phyloP scores from a whole-genome alignment of 805 yeast genomes.

The Grigorovia humatica region DNA sequence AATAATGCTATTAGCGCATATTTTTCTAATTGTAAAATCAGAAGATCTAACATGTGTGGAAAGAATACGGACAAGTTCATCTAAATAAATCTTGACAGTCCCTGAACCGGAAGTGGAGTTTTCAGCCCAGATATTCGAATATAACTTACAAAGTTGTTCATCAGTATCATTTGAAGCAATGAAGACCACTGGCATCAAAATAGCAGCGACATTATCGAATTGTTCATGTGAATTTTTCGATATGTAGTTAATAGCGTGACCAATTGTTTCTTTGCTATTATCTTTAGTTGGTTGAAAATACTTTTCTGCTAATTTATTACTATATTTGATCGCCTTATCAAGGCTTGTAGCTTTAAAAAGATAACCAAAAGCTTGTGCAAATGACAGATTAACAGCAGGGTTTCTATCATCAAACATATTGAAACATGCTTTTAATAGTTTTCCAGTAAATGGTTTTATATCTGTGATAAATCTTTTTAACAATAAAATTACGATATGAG shows the following conservation, averaged over 20 bases:
- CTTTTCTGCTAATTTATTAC: slow-evolving; percentile 37
- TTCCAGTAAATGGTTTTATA: slow-evolving; percentile 45
- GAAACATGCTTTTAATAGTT: slow-evolving; percentile 46
- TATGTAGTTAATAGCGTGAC: slow-evolving; percentile 53
- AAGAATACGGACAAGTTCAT: slow-evolving; percentile 53
- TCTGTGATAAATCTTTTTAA: slow-evolving; percentile 44
- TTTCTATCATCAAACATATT: slow-evolving; percentile 60
- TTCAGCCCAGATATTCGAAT: slow-evolving; percentile 66
- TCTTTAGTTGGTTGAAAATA: slow-evolving; percentile 47
- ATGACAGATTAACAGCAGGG: slow-evolving; percentile 61
- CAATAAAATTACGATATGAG: slow-evolving; percentile 58
- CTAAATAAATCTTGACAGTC: slow-evolving; percentile 56
- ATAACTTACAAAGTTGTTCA: slow-evolving; percentile 36
- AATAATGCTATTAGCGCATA: slow-evolving; percentile 58
- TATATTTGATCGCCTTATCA: slow-evolving; percentile 43
- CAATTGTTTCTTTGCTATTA: slow-evolving; percentile 41
- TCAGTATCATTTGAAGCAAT: slow-evolving; percentile 63
- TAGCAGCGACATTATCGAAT: slow-evolving; percentile 50
- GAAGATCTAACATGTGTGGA: slow-evolving; percentile 42
- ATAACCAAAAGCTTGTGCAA: slow-evolving; percentile 73
- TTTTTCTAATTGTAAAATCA: slow-evolving; percentile 54
- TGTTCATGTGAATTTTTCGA: slow-evolving; percentile 58
- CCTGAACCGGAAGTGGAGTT: slow-evolving; percentile 64
- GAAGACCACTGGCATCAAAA: slow-evolving; percentile 69
- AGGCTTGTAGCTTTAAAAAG: slow-evolving; percentile 52